These are phyloP conservation scores for Aphanocladium album DNA, from an alignment of 2,329 filamentous ascomycete species.

Conservation along the genomic window DNA sequence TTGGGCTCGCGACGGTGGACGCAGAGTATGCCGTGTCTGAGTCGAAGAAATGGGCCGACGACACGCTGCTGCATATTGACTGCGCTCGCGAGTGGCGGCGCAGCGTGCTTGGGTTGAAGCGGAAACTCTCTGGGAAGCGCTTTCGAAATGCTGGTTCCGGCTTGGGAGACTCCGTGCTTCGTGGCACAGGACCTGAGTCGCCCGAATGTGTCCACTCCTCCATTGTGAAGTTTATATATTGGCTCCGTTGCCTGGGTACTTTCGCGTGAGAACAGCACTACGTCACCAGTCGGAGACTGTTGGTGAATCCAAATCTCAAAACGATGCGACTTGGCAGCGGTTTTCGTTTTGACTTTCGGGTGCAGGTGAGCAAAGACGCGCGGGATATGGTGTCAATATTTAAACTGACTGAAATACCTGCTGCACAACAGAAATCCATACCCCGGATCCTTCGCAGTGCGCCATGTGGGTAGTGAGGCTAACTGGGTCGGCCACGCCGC, in stretches of 20 bases:
- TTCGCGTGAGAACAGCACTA: neutral
- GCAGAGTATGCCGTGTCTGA: constrained; percentile 34
- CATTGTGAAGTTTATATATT: neutral
- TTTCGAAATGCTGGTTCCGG: neutral
- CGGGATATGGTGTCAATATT: neutral
- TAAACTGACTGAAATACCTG: neutral
- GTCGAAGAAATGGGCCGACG: constrained; percentile 32
- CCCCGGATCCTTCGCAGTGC: neutral
- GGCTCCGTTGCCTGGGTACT: too few relatives aligned
- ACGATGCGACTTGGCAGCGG: neutral
- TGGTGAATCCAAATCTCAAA: neutral
- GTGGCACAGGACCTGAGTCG: neutral
- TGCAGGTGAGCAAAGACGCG: neutral
- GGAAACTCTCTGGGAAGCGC: constrained; percentile 24
- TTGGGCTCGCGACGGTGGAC: constrained; percentile 31
- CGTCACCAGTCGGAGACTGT: neutral
- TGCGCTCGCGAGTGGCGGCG: constrained; percentile 17
- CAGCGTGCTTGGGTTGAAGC: constrained; percentile 25
- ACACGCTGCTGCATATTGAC: constrained; percentile 27
- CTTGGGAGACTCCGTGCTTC: neutral
- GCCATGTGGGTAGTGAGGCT: neutral
- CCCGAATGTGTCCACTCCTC: neutral
- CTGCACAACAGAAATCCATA: neutral
- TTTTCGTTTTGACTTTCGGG: neutral
- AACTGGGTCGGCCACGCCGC: neutral